These are phyloP conservation scores for Physcia stellaris DNA, from an alignment of 495 filamentous ascomycete genomes.

Conservation along the genomic window DNA sequence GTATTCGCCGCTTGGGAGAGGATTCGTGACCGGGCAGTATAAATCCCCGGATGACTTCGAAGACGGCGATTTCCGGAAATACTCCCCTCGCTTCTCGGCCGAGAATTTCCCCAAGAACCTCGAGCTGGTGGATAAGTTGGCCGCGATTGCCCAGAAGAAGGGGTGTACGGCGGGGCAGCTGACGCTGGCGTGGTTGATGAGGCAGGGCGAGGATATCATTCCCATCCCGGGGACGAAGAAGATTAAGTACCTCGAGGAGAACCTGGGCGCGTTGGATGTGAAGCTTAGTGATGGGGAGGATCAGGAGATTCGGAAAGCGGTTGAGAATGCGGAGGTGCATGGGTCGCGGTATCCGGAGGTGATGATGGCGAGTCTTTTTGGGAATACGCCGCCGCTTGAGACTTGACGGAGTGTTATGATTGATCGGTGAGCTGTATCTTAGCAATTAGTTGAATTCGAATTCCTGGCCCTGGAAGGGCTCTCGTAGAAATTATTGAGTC, in stretches of 20 bases:
- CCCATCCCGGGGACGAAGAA: conserved; percentile 45
- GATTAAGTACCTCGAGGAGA: conserved; percentile 43
- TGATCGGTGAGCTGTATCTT: no score
- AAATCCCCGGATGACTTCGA: conserved; percentile 22
- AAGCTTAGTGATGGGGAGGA: conserved; percentile 36
- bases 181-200: conserved; percentile 37
- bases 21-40: conserved; percentile 26
- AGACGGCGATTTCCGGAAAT: conserved; percentile 18
- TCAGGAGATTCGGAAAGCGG: conserved; percentile 30
- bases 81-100: conserved; percentile 32
- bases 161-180: conserved; percentile 31
- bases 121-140: conserved; percentile 25
- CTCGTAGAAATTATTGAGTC: no score
- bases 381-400: conserved; percentile 10
- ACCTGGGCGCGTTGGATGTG: conserved; percentile 32
- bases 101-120: conserved; percentile 38
- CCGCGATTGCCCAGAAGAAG: conserved; percentile 31
- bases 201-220: conserved; percentile 39
- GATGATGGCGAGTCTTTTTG: conserved; percentile 6
- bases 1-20: conserved; percentile 33
- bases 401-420: no score
- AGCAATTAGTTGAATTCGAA: no score
- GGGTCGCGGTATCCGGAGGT: conserved; percentile 25
- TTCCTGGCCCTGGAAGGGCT: no score
- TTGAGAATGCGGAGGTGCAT: conserved; percentile 25